Conservation (phyloP, 176 grass and related monocot species). For the Oryza glaberrima region DNA sequence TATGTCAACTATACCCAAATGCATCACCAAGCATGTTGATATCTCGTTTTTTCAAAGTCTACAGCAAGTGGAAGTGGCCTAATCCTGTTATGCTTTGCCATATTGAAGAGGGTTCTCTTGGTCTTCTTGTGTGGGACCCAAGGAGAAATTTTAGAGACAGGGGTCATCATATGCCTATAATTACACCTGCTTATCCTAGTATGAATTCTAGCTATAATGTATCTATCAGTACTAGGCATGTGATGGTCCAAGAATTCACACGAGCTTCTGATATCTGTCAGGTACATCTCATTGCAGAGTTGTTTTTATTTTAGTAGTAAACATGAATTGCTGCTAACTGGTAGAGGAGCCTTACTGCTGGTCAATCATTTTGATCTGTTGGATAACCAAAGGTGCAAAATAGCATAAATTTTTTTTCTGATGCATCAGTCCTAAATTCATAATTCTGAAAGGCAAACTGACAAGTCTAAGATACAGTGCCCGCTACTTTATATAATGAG, state of each 20-base stretch:
- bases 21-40: constrained; percentile 83
- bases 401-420: background rate
- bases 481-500: background rate
- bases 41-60: constrained; percentile 92
- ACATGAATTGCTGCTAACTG: background rate
- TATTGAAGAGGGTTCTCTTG: constrained; percentile 77
- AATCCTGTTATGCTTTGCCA: constrained; percentile 96
- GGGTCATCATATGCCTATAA: constrained; percentile 92
- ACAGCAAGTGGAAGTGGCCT: constrained; percentile 92
- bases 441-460: background rate
- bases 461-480: background rate
- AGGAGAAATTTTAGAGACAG: constrained; percentile 88
- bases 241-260: constrained; percentile 90
- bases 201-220: constrained; percentile 99
- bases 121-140: constrained; percentile 90
- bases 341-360: background rate
- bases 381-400: background rate
- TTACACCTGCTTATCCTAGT: constrained; percentile 94
- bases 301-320: constrained; percentile 9
- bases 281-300: constrained; percentile 50
- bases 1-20: constrained; percentile 97
- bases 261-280: constrained; percentile 73
- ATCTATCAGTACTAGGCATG: constrained; percentile 70
- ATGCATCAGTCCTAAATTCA: background rate
- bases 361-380: background rate